Evolutionary conservation across 176 grass and related monocot species (phyloP).

Genomic region (bread wheat (Triticum aestivum)): IWGSC_CS_RefSeq_v2.1 NC_057800.1:69998157-69998656

Average conservation of each 20-base stretch:
- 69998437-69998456: neutral
- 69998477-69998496: conserved; percentile 52
- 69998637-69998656: conserved; percentile 50
- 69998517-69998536: conserved; percentile 64
- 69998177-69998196: neutral
- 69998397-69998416: conserved; percentile 4
- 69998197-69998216: neutral
- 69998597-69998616: conserved; percentile 61
- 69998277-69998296: neutral
- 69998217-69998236: neutral
- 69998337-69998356: neutral
- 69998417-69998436: neutral
- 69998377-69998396: conserved; percentile 1
- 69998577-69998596: conserved; percentile 56
- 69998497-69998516: conserved; percentile 44
- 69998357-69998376: conserved; percentile 1
- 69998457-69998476: conserved; percentile 19
- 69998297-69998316: neutral
- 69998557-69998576: conserved; percentile 61
- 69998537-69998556: conserved; percentile 30
- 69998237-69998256: neutral
- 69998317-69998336: neutral
- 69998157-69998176: no score
- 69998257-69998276: conserved; percentile 1
- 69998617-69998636: conserved; percentile 60